Evolutionary conservation across 306 rosid genomes (phyloP), one percentile per base, ranked within the genome.

Genomic region (Adenanthera pavonina): DNA sequence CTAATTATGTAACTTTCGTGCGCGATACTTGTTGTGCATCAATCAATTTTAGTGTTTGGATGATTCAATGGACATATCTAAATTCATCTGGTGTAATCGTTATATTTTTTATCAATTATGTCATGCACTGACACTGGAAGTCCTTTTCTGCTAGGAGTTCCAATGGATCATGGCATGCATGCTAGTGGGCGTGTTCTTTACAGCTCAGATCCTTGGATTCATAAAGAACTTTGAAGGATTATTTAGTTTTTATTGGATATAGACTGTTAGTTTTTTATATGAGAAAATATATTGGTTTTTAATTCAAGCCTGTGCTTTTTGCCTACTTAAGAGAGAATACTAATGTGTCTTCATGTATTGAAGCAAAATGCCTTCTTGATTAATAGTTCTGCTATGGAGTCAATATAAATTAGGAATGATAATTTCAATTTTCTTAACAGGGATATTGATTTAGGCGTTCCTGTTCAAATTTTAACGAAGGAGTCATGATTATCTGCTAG

Each of bases 81-180:
- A 17, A 44, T 41, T 68, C 17, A 10, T 41, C 10, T 41, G 73
- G 17, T 19, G 74, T 44, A 44, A 43, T 48, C 25, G 25, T 51
- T 34, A 51, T 15, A 8, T 7, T 72, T 67, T 5, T 17, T 36
- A 51, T 72, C 8, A 49, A 25, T 33, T 3, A 15, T 38, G n/a
- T 47, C 16, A 33, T 30, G 0, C 3, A 0, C 12, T 61, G 8
- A 17, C 36, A 13, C n/a, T 41, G 35, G 16, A 20, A 54, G 3
- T 16, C 47, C 47, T 15, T 35, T 59, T 76, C 20, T 30, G 38
- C 17, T 14, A 2, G 15, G 11, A 7, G 1, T 34, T 78, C 4
- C 6, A 46, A 66, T 57, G 12, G 72, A 68, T 75, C 70, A 57
- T 79, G 13, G 20, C 36, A 78, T 84, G 84, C 74, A 71, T 70